Evolutionary conservation across 2,329 filamentous ascomycete genomes (phyloP), one percentile per base, ranked within the genome.

Genomic region (Colletotrichum sp.): DNA sequence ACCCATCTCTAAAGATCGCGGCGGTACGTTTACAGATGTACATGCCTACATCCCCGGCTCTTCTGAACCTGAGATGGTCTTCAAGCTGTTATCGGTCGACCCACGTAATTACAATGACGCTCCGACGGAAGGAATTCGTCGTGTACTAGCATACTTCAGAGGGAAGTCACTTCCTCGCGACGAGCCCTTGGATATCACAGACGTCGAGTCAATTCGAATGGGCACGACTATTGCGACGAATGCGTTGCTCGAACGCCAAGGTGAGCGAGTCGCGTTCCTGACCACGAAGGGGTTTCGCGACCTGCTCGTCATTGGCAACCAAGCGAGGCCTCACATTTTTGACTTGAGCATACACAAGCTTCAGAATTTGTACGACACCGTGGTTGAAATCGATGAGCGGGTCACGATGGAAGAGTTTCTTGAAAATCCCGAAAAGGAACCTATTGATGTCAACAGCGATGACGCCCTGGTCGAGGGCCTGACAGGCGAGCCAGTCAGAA

Each of bases 141-240:
- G 93, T 9, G 88, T 95, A 2, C 88, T 95, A 15, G 91, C 91
- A 68, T 88, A 85, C 44, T 92, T 93, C 81, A 90, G 89, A 1
- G 90, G 89, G 66, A 87, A 87, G 67, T 86, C 91, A 8, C 93
- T 94, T 29, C 91, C 82, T 2, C 63, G 75, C 6, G 82, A 79
- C 2, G 73, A 82, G 67, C 83, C 82, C 16, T 78, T 85, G 0
- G 81, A 83, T 44, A 83, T 80, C 6, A 83, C 83, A 11, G 64
- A 80, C 30, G 82, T 85, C 30, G 82, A 84, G 81, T 93, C 91
- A 72, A 95, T 95, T 80, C 90, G 93, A 9, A 95, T 95, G 90
- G 94, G 94, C 16, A 95, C 94, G 1, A 95, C 93, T 0, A 92
- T 95, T 8, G 93, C 93, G 1, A 95, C 93, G 0, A 95, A 95